phyloP scores from a whole-genome alignment of 73 alveolate genomes.

The Diophrys sp. region DNA sequence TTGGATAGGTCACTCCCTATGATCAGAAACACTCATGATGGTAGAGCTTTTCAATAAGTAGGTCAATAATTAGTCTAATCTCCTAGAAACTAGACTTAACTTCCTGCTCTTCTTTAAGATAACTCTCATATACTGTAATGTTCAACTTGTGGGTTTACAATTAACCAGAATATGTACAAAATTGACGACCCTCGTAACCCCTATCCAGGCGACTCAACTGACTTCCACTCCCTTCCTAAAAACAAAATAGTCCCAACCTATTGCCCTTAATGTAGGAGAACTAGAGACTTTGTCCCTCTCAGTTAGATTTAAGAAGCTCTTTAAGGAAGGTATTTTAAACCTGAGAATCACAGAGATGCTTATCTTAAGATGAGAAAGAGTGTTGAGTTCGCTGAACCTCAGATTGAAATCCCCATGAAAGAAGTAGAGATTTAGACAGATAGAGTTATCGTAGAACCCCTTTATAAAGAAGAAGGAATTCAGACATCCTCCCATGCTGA shows the following conservation, averaged over 20 bases:
- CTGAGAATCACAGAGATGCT: constrained; percentile 1
- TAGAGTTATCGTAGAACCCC: background rate
- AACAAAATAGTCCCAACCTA: background rate
- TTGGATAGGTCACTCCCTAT: background rate
- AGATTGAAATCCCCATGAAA: background rate
- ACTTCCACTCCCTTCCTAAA: background rate
- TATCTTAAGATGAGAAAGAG: background rate
- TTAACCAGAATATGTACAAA: background rate
- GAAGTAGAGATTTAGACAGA: background rate
- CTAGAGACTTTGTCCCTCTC: background rate
- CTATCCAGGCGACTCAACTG: background rate
- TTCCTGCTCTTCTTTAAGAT: background rate
- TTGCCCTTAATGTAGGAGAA: background rate
- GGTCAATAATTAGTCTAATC: background rate
- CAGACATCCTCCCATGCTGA: background rate
- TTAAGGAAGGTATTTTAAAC: background rate
- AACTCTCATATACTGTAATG: background rate
- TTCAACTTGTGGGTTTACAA: background rate
- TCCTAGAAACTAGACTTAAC: background rate
- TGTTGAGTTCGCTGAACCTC: background rate
- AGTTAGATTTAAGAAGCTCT: background rate
- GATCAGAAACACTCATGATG: background rate
- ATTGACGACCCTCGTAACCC: background rate
- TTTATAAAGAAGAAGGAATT: background rate
- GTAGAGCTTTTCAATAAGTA: background rate